Evolutionary conservation across 768 basidiomycete species (phyloP).

Genomic region (Scleroderma bovista): DNA sequence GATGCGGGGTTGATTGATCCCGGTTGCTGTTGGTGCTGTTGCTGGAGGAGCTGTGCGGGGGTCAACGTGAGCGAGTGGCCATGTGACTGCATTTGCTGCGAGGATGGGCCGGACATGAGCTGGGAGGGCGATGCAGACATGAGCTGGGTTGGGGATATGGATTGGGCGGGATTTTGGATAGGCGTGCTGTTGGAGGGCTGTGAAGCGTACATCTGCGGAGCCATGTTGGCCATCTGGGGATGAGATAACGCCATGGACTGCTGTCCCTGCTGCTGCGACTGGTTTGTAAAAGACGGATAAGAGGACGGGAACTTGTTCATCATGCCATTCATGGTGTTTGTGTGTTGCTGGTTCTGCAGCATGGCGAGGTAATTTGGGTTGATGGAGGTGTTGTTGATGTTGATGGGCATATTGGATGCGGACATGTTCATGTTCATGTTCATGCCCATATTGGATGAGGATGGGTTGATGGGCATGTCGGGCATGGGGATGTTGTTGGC

Average conservation of each 20-base stretch:
- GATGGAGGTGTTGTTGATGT: slow-evolving; percentile 12
- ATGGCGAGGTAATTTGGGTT: slow-evolving; percentile 31
- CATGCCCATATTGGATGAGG: not conserved
- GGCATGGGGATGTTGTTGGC: slow-evolving; percentile 8
- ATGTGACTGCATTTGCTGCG: slow-evolving; percentile 9
- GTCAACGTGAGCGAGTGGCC: slow-evolving; percentile 24
- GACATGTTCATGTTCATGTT: slow-evolving; percentile 8
- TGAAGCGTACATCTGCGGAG: slow-evolving; percentile 5
- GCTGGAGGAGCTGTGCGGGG: slow-evolving; percentile 32
- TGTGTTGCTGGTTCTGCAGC: slow-evolving; percentile 18
- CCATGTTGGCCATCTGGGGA: slow-evolving; percentile 10
- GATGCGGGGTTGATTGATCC: slow-evolving; percentile 8
- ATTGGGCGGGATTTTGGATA: slow-evolving; percentile 11
- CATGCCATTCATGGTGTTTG: slow-evolving; percentile 7
- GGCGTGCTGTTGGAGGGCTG: slow-evolving; percentile 2
- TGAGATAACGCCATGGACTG: slow-evolving; percentile 12
- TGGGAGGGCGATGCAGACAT: slow-evolving; percentile 16
- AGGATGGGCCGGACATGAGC: slow-evolving; percentile 16
- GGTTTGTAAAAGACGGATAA: slow-evolving; percentile 12
- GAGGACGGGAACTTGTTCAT: slow-evolving; percentile 9
- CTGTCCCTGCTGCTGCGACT: slow-evolving; percentile 10
- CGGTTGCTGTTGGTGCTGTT: slow-evolving; percentile 33
- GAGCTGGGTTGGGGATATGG: slow-evolving; percentile 20
- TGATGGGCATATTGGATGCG: slow-evolving; percentile 2
- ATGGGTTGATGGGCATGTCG: slow-evolving; percentile 4